Evolutionary conservation across 192 early-diverging fungal species (phyloP).

Genomic region (Coemansia sp.): DNA sequence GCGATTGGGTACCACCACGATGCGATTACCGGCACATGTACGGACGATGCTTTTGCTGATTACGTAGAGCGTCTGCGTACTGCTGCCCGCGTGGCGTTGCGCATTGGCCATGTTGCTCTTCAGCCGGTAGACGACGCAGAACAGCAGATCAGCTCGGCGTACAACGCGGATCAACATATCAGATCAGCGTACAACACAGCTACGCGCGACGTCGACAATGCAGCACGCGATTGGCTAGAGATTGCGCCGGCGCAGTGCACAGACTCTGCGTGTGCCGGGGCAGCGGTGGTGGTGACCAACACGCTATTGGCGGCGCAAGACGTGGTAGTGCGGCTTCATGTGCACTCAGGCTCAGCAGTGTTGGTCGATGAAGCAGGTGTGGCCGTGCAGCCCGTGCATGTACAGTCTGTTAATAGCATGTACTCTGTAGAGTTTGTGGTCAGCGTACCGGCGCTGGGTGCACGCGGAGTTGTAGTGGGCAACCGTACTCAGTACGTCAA

Average conservation of each 20-base stretch:
- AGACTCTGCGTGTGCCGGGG: not conserved
- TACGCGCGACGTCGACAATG: not conserved
- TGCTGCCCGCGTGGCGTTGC: slow-evolving; percentile 22
- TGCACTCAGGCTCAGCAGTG: slow-evolving; percentile 10
- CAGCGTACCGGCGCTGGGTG: slow-evolving; percentile 23
- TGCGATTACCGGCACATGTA: slow-evolving; percentile 46
- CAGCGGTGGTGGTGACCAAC: slow-evolving; percentile 28
- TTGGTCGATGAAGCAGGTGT: slow-evolving; percentile 16
- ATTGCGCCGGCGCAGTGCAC: not conserved
- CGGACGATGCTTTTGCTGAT: slow-evolving; percentile 20
- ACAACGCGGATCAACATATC: not conserved
- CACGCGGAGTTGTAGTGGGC: slow-evolving; percentile 19
- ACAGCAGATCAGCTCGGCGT: not conserved
- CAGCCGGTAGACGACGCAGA: not conserved
- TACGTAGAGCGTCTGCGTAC: slow-evolving; percentile 26
- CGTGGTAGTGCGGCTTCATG: slow-evolving; percentile 31
- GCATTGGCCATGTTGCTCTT: slow-evolving; percentile 8
- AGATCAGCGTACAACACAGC: slow-evolving; percentile 16
- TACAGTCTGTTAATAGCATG: not conserved
- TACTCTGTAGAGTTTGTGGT: slow-evolving; percentile 36
- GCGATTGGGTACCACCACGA: slow-evolving; percentile 54
- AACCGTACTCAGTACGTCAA: not conserved
- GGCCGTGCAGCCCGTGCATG: slow-evolving; percentile 1
- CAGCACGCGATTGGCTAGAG: slow-evolving; percentile 5
- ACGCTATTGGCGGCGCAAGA: slow-evolving; percentile 23